Conservation (phyloP, 2,329 filamentous ascomycete species). For the Epichloe coenophiala region DNA sequence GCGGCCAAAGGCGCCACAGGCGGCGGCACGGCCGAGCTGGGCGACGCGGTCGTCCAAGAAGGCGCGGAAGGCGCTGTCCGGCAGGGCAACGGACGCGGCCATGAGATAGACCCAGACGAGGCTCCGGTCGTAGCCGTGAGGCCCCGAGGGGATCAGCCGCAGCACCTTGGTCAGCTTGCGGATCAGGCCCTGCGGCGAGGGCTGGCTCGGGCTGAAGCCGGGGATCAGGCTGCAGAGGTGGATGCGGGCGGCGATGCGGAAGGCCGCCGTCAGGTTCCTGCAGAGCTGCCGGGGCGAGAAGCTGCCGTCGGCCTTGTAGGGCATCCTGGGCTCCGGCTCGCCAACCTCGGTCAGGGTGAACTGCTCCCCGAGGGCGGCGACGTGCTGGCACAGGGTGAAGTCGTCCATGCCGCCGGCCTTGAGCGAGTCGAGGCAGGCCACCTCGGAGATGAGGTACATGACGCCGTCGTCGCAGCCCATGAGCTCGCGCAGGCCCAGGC, state of each 20-base stretch:
- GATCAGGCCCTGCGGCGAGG: conserved; percentile 63
- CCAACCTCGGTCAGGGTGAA: conserved; percentile 67
- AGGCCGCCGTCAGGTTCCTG: conserved; percentile 79
- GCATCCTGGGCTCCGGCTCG: conserved; percentile 43
- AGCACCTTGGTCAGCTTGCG: conserved; percentile 65
- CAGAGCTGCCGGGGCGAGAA: conserved; percentile 73
- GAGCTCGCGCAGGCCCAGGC: conserved; percentile 68
- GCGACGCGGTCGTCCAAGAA: conserved; percentile 66
- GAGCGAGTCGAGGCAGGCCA: conserved; percentile 85
- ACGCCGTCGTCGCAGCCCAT: conserved; percentile 97
- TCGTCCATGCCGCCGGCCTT: conserved; percentile 75
- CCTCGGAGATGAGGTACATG: conserved; percentile 97
- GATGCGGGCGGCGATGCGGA: conserved; percentile 83
- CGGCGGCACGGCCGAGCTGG: conserved; percentile 62
- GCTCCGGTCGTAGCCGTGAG: conserved; percentile 74
- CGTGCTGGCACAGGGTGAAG: conserved; percentile 75
- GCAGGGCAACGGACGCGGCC: conserved; percentile 63
- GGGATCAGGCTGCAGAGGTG: conserved; percentile 95
- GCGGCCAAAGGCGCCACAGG: conserved; percentile 75
- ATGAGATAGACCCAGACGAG: conserved; percentile 90
- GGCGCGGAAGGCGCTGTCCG: conserved; percentile 59
- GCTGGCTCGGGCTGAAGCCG: conserved; percentile 64
- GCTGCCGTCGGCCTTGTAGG: conserved; percentile 55
- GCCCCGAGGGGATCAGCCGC: conserved; percentile 68
- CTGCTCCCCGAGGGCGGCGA: conserved; percentile 74